Evolutionary conservation across 2,329 filamentous ascomycete genomes (phyloP), one percentile per base, ranked within the genome.

Genomic region (Phialophora macrospora): DNA sequence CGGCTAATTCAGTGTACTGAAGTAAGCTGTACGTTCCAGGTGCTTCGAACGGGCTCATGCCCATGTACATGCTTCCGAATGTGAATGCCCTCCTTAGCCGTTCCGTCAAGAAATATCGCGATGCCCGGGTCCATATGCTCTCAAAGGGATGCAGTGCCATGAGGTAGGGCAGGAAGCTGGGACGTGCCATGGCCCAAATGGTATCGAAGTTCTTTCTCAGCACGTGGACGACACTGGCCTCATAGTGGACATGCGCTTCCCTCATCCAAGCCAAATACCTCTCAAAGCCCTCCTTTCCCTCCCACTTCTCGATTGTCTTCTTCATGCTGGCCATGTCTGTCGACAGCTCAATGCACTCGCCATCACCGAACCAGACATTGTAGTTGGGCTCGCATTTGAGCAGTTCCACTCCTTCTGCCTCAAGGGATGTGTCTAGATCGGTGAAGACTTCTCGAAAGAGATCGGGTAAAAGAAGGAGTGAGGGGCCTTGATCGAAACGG

Each of bases 41-140:
- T 0, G 90, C 89, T 73, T 91, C 88, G 73, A 90, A 92, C 0
- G 90, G 90, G 62, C 83, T 88, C 90, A 92, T 92, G 0, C 90
- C 90, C 87, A 92, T 90, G 73, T 93, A 92, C 90, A 92, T 93
- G 71, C 88, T 91, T 24, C 86, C 89, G 76, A 92, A 92, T 0
- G 90, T 92, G 70, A 92, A 92, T 0, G 90, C 89, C 28, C 89
- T 79, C 66, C 90, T 80, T 72, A 92, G 73, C 64, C 89, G 80
- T 73, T 92, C 89, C 0, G 87, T 88, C 80, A 81, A 84, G 75
- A 92, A 92, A 72, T 92, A 92, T 67, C 82, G 83, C 28, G 84
- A 80, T 2, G 88, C 87, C 30, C 90, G 79, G 6, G 80, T 80
- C 80, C 88, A 92, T 17, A 91, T 89, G 71, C 84, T 88, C 75